phyloP scores from a whole-genome alignment of 1,284 basidiomycete genomes.

The Fomitopsis betulina region DNA sequence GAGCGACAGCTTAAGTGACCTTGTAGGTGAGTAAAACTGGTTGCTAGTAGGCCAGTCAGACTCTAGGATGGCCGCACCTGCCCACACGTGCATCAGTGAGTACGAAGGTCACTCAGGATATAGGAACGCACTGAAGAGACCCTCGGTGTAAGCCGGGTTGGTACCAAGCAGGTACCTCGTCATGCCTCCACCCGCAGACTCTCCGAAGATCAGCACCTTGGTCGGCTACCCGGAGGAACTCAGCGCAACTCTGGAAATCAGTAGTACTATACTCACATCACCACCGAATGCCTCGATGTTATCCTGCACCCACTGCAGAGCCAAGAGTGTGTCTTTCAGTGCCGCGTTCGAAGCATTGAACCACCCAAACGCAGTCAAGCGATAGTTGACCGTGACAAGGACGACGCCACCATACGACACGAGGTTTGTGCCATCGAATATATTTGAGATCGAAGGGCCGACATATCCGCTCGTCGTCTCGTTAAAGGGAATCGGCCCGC shows the following conservation, averaged over 20 bases:
- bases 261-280: conserved; percentile 4
- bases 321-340: conserved; percentile 9
- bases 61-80: conserved; percentile 11
- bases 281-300: conserved; percentile 14
- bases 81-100: neutral
- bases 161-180: conserved; percentile 11
- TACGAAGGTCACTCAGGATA: no score
- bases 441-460: conserved; percentile 10
- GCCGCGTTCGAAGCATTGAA: conserved; percentile 15
- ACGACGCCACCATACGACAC: conserved; percentile 13
- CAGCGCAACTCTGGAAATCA: no score
- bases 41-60: conserved; percentile 8
- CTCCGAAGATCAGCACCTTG: conserved; percentile 12
- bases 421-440: conserved; percentile 12
- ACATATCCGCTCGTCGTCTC: conserved; percentile 12
- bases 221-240: neutral
- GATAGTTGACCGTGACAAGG: conserved; percentile 12
- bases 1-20: conserved; percentile 5
- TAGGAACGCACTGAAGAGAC: conserved; percentile 11
- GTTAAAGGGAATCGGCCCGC: conserved; percentile 12
- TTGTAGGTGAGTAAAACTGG: conserved; percentile 3
- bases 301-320: conserved; percentile 12
- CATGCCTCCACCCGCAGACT: conserved; percentile 13
- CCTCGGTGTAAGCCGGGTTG: conserved; percentile 10
- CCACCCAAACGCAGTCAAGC: conserved; percentile 12